These are phyloP conservation scores for Daldinia caldariorum DNA, from an alignment of 495 filamentous ascomycete species.

Conservation along the genomic window DNA sequence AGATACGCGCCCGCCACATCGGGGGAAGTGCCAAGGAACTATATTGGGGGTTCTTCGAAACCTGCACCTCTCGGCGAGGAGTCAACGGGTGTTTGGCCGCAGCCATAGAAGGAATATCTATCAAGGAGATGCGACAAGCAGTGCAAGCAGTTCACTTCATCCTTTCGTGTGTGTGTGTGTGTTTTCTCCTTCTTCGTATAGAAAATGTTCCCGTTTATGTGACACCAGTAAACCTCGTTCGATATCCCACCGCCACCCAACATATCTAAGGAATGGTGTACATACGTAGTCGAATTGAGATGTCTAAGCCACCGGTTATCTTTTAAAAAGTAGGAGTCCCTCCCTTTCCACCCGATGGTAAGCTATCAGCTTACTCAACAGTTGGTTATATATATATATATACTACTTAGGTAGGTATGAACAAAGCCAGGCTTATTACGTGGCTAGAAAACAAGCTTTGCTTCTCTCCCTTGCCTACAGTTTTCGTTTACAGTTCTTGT, in stretches of 20 bases:
- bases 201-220: not conserved
- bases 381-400: not conserved
- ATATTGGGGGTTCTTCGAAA: not conserved
- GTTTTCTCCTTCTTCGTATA: not conserved
- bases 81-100: slow-evolving; percentile 27
- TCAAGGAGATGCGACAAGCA: slow-evolving; percentile 2
- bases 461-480: not conserved
- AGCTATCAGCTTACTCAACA: not conserved
- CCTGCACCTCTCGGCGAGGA: slow-evolving; percentile 34
- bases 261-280: not conserved
- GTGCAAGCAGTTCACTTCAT: slow-evolving; percentile 3
- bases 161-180: not conserved
- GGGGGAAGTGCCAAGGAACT: slow-evolving; percentile 32
- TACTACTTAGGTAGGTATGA: not conserved
- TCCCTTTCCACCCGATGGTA: not conserved
- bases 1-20: slow-evolving; percentile 41
- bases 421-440: not conserved
- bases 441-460: not conserved
- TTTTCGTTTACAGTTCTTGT: not conserved
- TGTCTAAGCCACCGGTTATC: not conserved
- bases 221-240: not conserved
- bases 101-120: slow-evolving; percentile 30
- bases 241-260: slow-evolving; percentile 1
- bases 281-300: not conserved
- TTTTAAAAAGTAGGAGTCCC: not conserved